These are phyloP conservation scores for Areca catechu DNA, from an alignment of 176 grass and related monocot species.

Conservation along the genomic window DNA sequence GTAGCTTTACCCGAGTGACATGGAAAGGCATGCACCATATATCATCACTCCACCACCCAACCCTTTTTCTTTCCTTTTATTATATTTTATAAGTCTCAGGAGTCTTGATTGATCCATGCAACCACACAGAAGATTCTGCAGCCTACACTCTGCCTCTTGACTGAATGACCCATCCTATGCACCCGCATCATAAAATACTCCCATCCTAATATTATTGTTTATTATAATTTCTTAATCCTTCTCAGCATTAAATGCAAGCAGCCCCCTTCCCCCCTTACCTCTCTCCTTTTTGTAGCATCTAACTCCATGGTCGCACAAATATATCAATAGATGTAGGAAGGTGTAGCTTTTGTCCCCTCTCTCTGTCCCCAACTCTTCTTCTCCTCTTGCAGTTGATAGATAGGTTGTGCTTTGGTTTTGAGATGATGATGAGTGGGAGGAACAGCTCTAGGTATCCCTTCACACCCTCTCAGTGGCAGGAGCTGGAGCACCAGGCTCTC, in stretches of 20 bases:
- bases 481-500: conserved; percentile 90
- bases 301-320: too few relatives aligned
- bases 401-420: background rate
- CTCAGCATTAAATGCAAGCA: too few relatives aligned
- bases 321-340: too few relatives aligned
- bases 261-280: too few relatives aligned
- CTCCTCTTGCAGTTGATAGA: background rate
- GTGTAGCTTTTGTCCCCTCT: background rate
- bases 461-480: conserved; percentile 94
- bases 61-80: background rate
- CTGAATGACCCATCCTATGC: conserved; percentile 35
- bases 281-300: too few relatives aligned
- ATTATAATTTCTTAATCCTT: too few relatives aligned
- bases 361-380: background rate
- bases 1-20: background rate
- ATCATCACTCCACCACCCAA: background rate
- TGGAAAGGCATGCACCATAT: background rate
- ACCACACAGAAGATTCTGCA: conserved; percentile 58
- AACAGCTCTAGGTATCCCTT: conserved; percentile 52
- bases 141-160: conserved; percentile 52
- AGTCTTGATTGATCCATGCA: conserved; percentile 32
- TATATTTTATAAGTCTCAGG: background rate
- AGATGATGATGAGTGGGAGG: conserved; percentile 62
- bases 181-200: background rate
- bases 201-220: too few relatives aligned